Evolutionary conservation across 352 stramenopile species (phyloP).

Genomic region (Achlya hypogyna): DNA sequence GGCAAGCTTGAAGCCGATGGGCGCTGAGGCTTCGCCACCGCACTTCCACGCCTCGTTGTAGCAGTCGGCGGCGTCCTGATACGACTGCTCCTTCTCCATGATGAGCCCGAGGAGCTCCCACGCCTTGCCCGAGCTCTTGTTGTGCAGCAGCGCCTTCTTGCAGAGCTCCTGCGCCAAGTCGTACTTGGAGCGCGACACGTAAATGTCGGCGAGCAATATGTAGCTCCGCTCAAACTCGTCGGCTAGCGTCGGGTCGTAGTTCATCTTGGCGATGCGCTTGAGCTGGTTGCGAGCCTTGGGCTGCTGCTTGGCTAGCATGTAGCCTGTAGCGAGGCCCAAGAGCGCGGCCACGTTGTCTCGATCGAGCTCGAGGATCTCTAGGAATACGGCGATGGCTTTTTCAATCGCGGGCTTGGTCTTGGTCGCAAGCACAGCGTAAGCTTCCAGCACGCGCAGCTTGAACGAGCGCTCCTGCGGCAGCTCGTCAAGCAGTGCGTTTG

Average conservation of each 20-base stretch:
- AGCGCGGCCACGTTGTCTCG: slow-evolving; percentile 86
- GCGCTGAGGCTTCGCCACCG: slow-evolving; percentile 74
- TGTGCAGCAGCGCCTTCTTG: slow-evolving; percentile 87
- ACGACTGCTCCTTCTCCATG: slow-evolving; percentile 92
- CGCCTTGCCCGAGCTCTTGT: slow-evolving; percentile 86
- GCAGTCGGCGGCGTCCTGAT: slow-evolving; percentile 87
- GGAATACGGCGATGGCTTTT: slow-evolving; percentile 83
- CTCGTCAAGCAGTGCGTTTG: slow-evolving; percentile 82
- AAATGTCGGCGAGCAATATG: slow-evolving; percentile 89
- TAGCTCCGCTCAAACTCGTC: slow-evolving; percentile 93
- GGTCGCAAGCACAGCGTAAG: slow-evolving; percentile 74
- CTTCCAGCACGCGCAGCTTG: slow-evolving; percentile 77
- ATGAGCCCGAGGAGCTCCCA: slow-evolving; percentile 91
- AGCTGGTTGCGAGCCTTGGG: slow-evolving; percentile 91
- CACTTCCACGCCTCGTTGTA: slow-evolving; percentile 87
- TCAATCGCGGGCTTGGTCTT: slow-evolving; percentile 79
- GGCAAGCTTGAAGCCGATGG: slow-evolving; percentile 90
- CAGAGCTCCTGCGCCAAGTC: slow-evolving; percentile 90
- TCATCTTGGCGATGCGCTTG: slow-evolving; percentile 93
- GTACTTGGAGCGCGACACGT: slow-evolving; percentile 87
- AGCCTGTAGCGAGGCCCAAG: slow-evolving; percentile 79
- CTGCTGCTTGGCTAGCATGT: slow-evolving; percentile 90
- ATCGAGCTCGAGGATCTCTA: slow-evolving; percentile 84
- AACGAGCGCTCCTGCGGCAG: slow-evolving; percentile 39
- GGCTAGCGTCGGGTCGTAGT: slow-evolving; percentile 73